These are phyloP conservation scores for Cornus suecica DNA, from an alignment of 148 eudicot species.

Conservation along the genomic window DNA sequence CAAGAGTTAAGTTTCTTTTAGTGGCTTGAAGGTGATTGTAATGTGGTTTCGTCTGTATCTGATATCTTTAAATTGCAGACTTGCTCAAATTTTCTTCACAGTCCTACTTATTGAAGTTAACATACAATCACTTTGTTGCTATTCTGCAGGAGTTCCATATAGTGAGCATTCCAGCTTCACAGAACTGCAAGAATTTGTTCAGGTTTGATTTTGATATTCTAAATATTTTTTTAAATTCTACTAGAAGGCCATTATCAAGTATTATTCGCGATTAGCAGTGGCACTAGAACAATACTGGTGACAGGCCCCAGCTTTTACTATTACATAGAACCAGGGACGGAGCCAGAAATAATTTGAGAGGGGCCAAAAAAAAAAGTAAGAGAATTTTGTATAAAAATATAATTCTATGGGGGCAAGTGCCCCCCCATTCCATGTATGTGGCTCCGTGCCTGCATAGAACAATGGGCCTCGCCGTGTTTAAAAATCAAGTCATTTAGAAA, in stretches of 20 bases:
- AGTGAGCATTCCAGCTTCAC: conserved; percentile 73
- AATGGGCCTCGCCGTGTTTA: too few relatives aligned
- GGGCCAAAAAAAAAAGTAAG: too few relatives aligned
- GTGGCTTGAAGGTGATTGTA: not conserved
- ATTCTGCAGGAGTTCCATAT: conserved; percentile 60
- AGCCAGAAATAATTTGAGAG: too few relatives aligned
- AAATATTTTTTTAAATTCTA: not conserved
- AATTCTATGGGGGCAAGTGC: not conserved
- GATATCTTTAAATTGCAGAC: not conserved
- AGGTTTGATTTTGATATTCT: conserved; percentile 34
- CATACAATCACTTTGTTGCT: not conserved
- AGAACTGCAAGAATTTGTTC: conserved; percentile 60
- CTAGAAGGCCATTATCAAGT: not conserved
- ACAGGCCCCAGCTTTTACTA: too few relatives aligned
- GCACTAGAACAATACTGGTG: too few relatives aligned
- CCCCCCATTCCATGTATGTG: not conserved
- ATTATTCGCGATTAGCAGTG: too few relatives aligned
- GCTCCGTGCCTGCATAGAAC: not conserved
- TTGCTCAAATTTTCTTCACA: not conserved
- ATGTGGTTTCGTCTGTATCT: not conserved
- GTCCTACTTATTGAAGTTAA: not conserved
- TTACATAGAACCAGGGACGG: not conserved
- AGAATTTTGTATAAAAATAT: too few relatives aligned
- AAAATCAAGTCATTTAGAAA: too few relatives aligned
- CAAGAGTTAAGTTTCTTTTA: not conserved